phyloP scores from a whole-genome alignment of 345 rosid species.

The Boechera stricta region DNA sequence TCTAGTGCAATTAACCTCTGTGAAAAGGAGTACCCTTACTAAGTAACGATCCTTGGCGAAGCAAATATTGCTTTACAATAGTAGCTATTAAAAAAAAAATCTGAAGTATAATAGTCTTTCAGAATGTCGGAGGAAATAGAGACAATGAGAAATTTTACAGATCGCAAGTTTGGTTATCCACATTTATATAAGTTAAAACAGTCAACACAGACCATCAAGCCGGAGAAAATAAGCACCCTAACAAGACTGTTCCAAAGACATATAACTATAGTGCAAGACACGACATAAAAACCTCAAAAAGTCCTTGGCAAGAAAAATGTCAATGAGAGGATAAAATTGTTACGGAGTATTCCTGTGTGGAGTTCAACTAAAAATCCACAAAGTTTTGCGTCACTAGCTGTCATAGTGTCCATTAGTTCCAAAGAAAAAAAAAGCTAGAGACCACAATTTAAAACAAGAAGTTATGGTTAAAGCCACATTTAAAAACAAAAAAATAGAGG shows the following conservation, averaged over 20 bases:
- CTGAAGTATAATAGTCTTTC: not conserved
- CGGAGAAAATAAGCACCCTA: not conserved
- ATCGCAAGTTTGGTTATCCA: not conserved
- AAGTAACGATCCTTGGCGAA: not conserved
- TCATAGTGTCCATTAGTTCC: not conserved
- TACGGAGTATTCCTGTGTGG: not conserved
- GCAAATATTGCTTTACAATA: not conserved
- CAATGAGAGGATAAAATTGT: not conserved
- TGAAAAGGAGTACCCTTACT: not conserved
- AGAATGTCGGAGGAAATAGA: constrained; percentile 11
- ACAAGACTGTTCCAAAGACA: not conserved
- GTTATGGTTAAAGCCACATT: no score
- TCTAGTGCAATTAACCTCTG: constrained; percentile 68
- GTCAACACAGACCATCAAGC: constrained; percentile 3
- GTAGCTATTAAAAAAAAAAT: not conserved
- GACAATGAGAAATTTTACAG: not conserved
- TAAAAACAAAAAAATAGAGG: no score
- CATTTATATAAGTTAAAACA: constrained; percentile 1
- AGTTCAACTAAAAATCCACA: constrained; percentile 1
- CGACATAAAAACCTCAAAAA: not conserved
- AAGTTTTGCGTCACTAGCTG: not conserved
- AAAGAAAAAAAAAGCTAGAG: not conserved
- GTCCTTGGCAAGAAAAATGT: constrained; percentile 9
- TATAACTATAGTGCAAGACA: not conserved
- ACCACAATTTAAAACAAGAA: no score